phyloP scores from a whole-genome alignment of 805 yeast genomes.

The Pichia deserticola region DNA sequence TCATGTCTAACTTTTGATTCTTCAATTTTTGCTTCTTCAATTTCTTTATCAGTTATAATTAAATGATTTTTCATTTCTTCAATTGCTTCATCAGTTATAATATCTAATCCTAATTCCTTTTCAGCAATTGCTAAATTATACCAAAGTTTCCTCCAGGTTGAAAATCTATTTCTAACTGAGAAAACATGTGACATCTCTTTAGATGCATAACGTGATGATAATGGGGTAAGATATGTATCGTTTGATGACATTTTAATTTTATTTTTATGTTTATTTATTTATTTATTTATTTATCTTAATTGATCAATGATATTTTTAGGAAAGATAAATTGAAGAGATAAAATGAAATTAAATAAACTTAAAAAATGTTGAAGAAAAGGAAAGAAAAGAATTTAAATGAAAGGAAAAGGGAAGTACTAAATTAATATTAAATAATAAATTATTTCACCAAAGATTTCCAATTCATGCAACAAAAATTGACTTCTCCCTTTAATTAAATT shows the following conservation, averaged over 20 bases:
- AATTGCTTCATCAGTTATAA: conserved; percentile 87
- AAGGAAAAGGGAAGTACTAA: too few relatives aligned
- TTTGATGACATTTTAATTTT: conserved; percentile 19
- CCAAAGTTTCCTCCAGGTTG: conserved; percentile 99
- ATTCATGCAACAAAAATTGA: too few relatives aligned
- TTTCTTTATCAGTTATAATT: conserved; percentile 86
- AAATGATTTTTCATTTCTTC: conserved; percentile 75
- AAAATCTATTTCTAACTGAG: conserved; percentile 87
- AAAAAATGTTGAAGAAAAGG: too few relatives aligned
- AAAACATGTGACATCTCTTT: conserved; percentile 93
- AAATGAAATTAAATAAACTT: too few relatives aligned
- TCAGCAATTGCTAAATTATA: conserved; percentile 92
- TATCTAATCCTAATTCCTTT: conserved; percentile 76
- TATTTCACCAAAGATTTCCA: too few relatives aligned
- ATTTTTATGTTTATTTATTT: neutral
- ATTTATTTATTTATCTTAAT: too few relatives aligned
- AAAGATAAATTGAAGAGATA: too few relatives aligned
- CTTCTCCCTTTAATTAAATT: too few relatives aligned
- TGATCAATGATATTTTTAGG: too few relatives aligned
- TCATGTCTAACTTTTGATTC: conserved; percentile 98
- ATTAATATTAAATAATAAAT: too few relatives aligned
- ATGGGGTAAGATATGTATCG: conserved; percentile 85
- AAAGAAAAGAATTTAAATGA: too few relatives aligned
- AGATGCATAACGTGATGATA: conserved; percentile 95
- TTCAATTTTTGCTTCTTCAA: conserved; percentile 79